These are phyloP conservation scores for Malania oleifera DNA, from an alignment of 164 flowering plant genomes.

Conservation along the genomic window DNA sequence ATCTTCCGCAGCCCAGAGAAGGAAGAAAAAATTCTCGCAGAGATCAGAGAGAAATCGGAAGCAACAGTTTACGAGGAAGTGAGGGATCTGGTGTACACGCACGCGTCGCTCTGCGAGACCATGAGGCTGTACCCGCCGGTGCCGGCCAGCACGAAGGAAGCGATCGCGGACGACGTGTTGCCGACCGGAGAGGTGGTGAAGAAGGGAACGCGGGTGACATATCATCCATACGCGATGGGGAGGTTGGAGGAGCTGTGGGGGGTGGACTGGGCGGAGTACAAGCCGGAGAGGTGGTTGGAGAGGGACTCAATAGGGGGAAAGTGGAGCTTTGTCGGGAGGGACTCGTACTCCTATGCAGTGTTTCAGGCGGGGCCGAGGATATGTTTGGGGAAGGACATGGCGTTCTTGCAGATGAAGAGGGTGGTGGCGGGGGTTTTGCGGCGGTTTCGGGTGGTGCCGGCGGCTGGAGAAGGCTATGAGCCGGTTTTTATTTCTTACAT, in stretches of 20 bases:
- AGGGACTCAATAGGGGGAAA: conserved; percentile 3
- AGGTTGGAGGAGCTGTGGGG: conserved; percentile 31
- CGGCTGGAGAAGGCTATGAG: too few relatives aligned
- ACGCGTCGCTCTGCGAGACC: conserved; percentile 29
- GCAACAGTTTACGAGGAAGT: conserved; percentile 26
- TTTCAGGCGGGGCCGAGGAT: conserved; percentile 38
- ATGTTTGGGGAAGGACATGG: conserved; percentile 35
- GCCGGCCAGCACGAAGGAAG: conserved; percentile 23
- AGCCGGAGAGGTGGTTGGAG: conserved; percentile 31
- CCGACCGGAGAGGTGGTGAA: conserved; percentile 27
- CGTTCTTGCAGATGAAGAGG: conserved; percentile 22
- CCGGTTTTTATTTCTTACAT: too few relatives aligned
- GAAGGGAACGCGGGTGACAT: conserved; percentile 23
- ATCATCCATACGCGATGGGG: conserved; percentile 32
- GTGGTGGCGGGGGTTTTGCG: too few relatives aligned
- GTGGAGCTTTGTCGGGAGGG: conserved; percentile 24
- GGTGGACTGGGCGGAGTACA: conserved; percentile 22
- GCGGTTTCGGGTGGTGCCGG: too few relatives aligned
- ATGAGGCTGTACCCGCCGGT: conserved; percentile 38
- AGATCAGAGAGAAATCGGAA: conserved; percentile 18
- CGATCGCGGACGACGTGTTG: conserved; percentile 19
- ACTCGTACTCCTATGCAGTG: conserved; percentile 25
- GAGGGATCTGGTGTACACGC: conserved; percentile 28
- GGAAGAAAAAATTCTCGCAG: conserved; percentile 29
- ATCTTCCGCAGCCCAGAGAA: conserved; percentile 17